Conservation (phyloP, 768 basidiomycete genomes). For the Lentinula sp. region DNA sequence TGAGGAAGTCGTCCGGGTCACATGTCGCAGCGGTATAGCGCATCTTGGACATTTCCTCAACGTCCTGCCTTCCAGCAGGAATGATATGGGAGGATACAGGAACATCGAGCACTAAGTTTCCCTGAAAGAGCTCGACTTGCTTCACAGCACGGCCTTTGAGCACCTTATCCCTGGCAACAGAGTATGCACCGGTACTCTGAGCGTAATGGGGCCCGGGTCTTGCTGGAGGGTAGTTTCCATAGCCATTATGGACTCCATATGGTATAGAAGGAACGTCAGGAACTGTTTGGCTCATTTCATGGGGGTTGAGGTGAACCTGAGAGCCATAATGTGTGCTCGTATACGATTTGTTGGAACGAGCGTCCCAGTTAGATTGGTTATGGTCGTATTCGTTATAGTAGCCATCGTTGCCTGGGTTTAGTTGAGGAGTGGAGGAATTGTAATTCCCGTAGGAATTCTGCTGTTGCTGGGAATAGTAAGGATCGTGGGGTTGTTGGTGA, state of each 20-base stretch:
- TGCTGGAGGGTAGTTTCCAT: conserved; percentile 55
- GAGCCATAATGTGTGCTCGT: conserved; percentile 51
- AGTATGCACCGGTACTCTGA: conserved; percentile 51
- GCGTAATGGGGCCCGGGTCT: conserved; percentile 44
- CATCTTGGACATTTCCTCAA: conserved; percentile 79
- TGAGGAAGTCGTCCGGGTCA: conserved; percentile 85
- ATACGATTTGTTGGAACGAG: conserved; percentile 55
- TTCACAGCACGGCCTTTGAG: conserved; percentile 76
- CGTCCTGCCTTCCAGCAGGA: conserved; percentile 52
- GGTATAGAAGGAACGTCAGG: conserved; percentile 54
- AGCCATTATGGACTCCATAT: conserved; percentile 29
- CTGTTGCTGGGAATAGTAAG: conserved; percentile 29
- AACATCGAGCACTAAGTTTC: conserved; percentile 82
- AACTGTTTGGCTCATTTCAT: conserved; percentile 51
- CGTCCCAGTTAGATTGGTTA: conserved; percentile 38
- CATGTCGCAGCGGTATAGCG: conserved; percentile 86
- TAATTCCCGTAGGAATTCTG: conserved; percentile 5
- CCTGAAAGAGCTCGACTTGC: conserved; percentile 74
- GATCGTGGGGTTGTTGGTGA: conserved; percentile 42
- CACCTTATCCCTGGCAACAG: conserved; percentile 68
- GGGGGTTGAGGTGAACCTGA: conserved; percentile 65
- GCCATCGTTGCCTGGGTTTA: conserved; percentile 13
- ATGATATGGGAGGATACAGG: conserved; percentile 75
- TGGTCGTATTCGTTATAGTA: conserved; percentile 36
- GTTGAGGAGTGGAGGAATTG: background rate